A percentile compares a stretch with the other conserved stretches of the same genome.
phyloP scores from a whole-genome alignment of 169 alveolate species.

The Cryptosporidium andersoni region DNA sequence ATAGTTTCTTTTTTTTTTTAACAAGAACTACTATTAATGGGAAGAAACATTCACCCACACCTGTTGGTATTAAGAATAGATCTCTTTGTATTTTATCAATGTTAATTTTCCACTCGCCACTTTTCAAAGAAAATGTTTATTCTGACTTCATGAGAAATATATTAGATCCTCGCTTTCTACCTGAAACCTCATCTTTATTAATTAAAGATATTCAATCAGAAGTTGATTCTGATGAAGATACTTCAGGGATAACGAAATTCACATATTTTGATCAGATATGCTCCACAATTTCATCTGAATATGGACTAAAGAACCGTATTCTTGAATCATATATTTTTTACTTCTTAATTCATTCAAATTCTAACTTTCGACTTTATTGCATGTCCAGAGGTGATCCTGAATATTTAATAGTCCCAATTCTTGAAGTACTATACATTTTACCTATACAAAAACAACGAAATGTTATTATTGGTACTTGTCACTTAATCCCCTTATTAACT shows the following conservation, averaged over 20 bases:
- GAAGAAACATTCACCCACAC: no score
- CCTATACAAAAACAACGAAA: conserved; percentile 1
- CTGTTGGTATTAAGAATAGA: background rate
- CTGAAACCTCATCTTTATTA: background rate
- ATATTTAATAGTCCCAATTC: conserved; percentile 8
- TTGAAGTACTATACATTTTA: conserved; percentile 24
- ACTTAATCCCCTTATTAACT: conserved; percentile 11
- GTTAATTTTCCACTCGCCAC: conserved; percentile 28
- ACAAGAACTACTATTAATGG: no score
- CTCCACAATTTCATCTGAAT: conserved; percentile 14
- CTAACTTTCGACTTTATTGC: conserved; percentile 36
- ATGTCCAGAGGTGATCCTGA: conserved; percentile 43
- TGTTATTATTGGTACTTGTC: background rate
- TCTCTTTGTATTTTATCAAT: conserved; percentile 14
- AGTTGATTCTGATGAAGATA: conserved; percentile 1
- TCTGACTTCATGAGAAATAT: conserved; percentile 19
- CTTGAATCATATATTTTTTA: conserved; percentile 5
- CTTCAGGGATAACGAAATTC: background rate
- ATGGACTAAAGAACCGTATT: background rate
- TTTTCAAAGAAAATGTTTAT: conserved; percentile 12
- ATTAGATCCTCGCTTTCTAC: conserved; percentile 58
- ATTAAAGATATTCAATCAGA: background rate
- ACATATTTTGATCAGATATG: conserved; percentile 43
- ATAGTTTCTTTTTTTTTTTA: no score
- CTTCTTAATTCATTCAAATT: conserved; percentile 39